Percentiles rank a stretch among this genome's conserved stretches.
phyloP scores from a whole-genome alignment of 2,329 filamentous ascomycete species.

The Pseudopithomyces maydicus region DNA sequence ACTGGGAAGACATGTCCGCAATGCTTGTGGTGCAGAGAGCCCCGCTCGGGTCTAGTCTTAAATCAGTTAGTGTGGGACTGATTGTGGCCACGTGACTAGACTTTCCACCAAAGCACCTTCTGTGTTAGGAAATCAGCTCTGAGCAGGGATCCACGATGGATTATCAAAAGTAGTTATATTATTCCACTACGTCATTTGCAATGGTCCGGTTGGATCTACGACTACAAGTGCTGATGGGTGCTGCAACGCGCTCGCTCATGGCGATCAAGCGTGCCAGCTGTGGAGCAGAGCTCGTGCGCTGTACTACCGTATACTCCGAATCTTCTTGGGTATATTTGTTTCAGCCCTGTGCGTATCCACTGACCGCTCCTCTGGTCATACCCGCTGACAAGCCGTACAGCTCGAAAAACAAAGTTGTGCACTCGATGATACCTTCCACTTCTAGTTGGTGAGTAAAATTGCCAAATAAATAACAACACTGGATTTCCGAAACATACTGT shows the following conservation, averaged over 20 bases:
- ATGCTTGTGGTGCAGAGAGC: neutral
- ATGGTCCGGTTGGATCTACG: neutral
- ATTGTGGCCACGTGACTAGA: slow-evolving; percentile 1
- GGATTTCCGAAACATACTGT: neutral
- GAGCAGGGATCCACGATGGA: slow-evolving; percentile 1
- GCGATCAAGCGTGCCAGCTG: neutral
- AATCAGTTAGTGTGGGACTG: neutral
- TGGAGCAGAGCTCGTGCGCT: slow-evolving; percentile 4
- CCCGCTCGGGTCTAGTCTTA: neutral
- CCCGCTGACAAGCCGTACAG: neutral
- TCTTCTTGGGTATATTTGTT: slow-evolving; percentile 1
- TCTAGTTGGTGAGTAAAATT: slow-evolving; percentile 5
- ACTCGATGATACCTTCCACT: slow-evolving; percentile 10
- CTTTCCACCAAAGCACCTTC: slow-evolving; percentile 19
- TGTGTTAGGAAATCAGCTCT: slow-evolving; percentile 21
- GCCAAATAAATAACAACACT: neutral
- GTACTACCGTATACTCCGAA: neutral
- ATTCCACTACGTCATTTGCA: slow-evolving; percentile 7
- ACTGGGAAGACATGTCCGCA: slow-evolving; percentile 1
- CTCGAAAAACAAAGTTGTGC: neutral
- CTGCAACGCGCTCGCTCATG: neutral
- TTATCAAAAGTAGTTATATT: neutral
- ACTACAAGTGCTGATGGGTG: neutral
- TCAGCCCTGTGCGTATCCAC: slow-evolving; percentile 13
- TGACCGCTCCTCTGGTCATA: slow-evolving; percentile 5